Evolutionary conservation across 2,329 filamentous ascomycete species (phyloP), one percentile per base, ranked within the genome.

Genomic region (Ascochyta rabiei): DNA sequence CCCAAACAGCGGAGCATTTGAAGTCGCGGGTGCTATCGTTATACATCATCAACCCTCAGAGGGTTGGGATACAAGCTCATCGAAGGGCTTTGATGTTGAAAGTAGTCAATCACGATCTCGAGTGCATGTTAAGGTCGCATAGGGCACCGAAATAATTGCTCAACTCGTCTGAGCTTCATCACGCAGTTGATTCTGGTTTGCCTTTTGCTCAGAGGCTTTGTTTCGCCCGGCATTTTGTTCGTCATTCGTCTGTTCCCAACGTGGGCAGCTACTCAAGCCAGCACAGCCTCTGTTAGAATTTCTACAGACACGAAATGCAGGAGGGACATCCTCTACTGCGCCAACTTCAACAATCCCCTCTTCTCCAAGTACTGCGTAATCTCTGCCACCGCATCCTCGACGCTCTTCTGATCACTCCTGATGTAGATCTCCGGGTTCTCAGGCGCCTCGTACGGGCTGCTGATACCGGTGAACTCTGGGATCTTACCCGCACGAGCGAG

Each of bases 401-500:
- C 90, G 15, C 86, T 89, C 70, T 87, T 85, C 81, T 93, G 83
- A 70, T 91, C 86, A 40, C 90, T 96, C 78, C 86, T 84, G 73
- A 99, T 90, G 65, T 89, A 88, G 64, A 99, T 89, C 81, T 99
- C 95, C 1, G 95, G 85, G 54, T 86, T 86, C 74, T 88, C 81
- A 5, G 95, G 95, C 58, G 86, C 90, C 84, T 99, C 95, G 75
- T 99, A 99, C 1, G 95, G 95, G 26, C 93, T 92, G 63, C 89
- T 93, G 70, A 98, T 91, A 51, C 95, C 95, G 1, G 95, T 99
- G 75, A 99, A 99, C 66, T 98, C 91, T 78, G 96, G 95, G 78
- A 98, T 98, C 76, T 96, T 87, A 39, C 95, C 95, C 46, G 90
- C 88, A 39, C 93, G 83, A 12, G 95, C 95, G 85, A 96, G 96